Evolutionary conservation across 345 rosid genomes (phyloP), one percentile per base, ranked within the genome.

Genomic region (Physaria fendleri): DNA sequence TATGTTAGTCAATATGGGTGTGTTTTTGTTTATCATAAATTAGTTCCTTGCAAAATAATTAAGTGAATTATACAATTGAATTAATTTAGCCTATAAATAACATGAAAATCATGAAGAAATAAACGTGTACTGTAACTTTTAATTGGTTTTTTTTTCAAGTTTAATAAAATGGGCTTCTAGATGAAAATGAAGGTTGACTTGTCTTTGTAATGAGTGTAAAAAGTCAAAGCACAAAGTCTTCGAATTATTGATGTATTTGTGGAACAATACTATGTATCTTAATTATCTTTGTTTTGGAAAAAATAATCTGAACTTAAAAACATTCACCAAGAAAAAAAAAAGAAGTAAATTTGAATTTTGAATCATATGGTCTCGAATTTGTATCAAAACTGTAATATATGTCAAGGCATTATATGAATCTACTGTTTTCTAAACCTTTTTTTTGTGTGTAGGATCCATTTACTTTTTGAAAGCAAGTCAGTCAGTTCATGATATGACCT

Each of bases 181-280:
- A 68, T 30, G 69, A n/a, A 61, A 62, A 20, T 5, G 42, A 37
- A 43, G 56, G 56, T 56, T 66, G 81, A 80, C 79, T 72, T 69
- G 76, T 58, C 76, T n/a, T 27, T 17, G n/a, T 24, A 52, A 68
- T 58, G 56, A 41, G 24, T 34, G 20, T 47, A 37, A 33, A 57
- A 66, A 72, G 78, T 77, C 81, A 75, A 77, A 64, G 68, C 74
- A 58, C 69, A 62, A 62, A 69, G 64, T 70, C 69, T 55, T 70
- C 69, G 42, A 48, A 70, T 35, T 35, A 51, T 68, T 73, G 78
- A 65, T 46, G 50, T 41, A 24, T 55, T 41, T 21, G 28, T 61
- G 55, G 46, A 37, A 44, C 67, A 63, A 37, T 45, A 43, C n/a
- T 66, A 49, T 63, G 66, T 62, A 51, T 56, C 42, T 22, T 24